Percentiles rank a stretch among this genome's conserved stretches.
Evolutionary conservation across 306 rosid genomes (phyloP).

Genomic region (Medicago truncatula): DNA sequence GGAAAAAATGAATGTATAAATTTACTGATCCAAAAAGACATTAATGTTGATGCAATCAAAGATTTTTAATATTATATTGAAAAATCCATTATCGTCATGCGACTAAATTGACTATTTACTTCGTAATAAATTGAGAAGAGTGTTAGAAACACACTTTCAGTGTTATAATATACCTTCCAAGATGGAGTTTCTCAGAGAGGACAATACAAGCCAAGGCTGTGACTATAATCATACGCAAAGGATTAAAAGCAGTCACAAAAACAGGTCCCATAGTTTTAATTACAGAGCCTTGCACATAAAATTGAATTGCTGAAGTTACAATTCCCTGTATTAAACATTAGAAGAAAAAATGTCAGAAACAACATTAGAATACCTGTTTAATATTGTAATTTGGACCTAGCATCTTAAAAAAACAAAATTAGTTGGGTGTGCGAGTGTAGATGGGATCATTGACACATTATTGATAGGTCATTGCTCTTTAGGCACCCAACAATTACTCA

Average conservation of each 20-base stretch:
- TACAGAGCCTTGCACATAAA: constrained; percentile 72
- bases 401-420: too few relatives aligned
- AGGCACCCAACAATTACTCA: too few relatives aligned
- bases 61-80: neutral
- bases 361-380: neutral
- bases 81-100: too few relatives aligned
- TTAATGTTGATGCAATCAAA: neutral
- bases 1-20: neutral
- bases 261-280: constrained; percentile 74
- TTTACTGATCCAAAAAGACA: neutral
- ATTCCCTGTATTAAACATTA: constrained; percentile 52
- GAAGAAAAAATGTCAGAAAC: neutral
- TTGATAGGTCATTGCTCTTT: too few relatives aligned
- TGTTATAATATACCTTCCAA: constrained; percentile 64
- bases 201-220: constrained; percentile 52
- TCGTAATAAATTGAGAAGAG: neutral
- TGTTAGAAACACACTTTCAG: neutral
- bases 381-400: neutral
- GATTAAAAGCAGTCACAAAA: constrained; percentile 77
- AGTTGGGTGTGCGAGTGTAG: neutral
- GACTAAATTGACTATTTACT: neutral
- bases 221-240: constrained; percentile 75
- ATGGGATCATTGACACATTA: neutral
- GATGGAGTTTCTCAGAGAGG: constrained; percentile 67
- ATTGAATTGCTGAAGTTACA: constrained; percentile 68